Base-by-base conservation (phyloP, 495 filamentous ascomycete species). In the Glonium stellatum region DNA sequence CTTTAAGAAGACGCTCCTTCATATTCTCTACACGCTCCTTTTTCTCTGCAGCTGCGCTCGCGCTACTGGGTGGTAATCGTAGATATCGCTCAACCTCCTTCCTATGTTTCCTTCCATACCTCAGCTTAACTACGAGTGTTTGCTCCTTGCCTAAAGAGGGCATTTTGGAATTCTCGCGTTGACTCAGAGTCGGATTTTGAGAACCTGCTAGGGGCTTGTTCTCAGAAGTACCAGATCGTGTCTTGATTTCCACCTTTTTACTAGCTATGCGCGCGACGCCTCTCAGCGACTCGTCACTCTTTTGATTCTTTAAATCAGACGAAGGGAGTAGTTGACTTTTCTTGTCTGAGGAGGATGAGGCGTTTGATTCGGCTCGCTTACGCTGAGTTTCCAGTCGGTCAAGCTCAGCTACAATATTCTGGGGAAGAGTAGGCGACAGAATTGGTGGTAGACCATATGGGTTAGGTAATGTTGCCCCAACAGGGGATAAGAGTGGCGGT, bases 341-440 rank as follows among this genome's bases (percentile, higher is more conserved):
- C 25, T 31, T 19, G 31, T 60, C 55, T 9, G 62, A 59, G 5
- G 64, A 67, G 0, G 64, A 67, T 11, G 65, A 68, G 2, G 59
- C 62, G 42, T 68, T 59, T 13, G 65, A 68, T 18, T 68, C 62
- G 1, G 55, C 57, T n/a, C 65, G 65, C 47, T 62, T 62, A n/a
- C 62, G 62, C 27, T 64, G 54, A 10, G 55, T 62, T 51, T 67
- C 65, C 1, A 68, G 42, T 18, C 49, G 44, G 46, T 65, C 65
- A 21, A 68, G 62, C 51, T 68, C 65, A 19, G 55, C 58, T 37
- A 65, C 54, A 25, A 68, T 47, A 35, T 57, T 68, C 8, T 58
- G 31, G 19, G 65, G 65, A 3, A 68, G 51, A 22, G 61, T 68
- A 15, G 65, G 65, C n/a, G 65, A 68, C 22, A 68, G 58, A 35